Conservation (phyloP, 352 stramenopile species). For the Phytophthora colocasiae region DNA sequence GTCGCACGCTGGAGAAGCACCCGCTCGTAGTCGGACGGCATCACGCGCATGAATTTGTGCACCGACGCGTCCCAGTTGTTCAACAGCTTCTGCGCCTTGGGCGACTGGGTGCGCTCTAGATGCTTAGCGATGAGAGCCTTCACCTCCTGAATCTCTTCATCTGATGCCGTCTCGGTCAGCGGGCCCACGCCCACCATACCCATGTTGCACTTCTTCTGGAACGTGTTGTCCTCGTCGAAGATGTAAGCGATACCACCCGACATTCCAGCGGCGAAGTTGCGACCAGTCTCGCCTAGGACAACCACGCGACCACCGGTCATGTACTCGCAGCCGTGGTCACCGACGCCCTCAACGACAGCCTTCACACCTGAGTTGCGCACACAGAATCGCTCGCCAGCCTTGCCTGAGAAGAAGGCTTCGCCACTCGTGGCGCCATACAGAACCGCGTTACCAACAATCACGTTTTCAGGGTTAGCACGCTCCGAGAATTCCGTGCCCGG, state of each 20-base stretch:
- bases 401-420: conserved; percentile 95
- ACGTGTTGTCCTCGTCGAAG: conserved; percentile 94
- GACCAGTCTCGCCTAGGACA: conserved; percentile 92
- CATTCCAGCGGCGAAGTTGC: conserved; percentile 98
- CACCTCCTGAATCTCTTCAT: conserved; percentile 79
- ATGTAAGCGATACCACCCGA: conserved; percentile 97
- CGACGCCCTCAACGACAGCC: conserved; percentile 95
- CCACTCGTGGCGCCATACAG: conserved; percentile 95
- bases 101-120: conserved; percentile 88
- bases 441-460: conserved; percentile 97
- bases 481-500: conserved; percentile 71
- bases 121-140: conserved; percentile 91
- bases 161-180: conserved; percentile 79
- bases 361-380: conserved; percentile 97
- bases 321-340: conserved; percentile 98
- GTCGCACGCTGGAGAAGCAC: conserved; percentile 54
- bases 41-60: conserved; percentile 65
- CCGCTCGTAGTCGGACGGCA: conserved; percentile 74
- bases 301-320: conserved; percentile 97
- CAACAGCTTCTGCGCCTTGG: conserved; percentile 88
- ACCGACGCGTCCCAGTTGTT: conserved; percentile 88
- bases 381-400: conserved; percentile 96
- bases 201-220: conserved; percentile 96
- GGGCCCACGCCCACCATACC: conserved; percentile 89
- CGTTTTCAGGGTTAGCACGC: conserved; percentile 78